Evolutionary conservation across 768 basidiomycete species (phyloP).

Genomic region (Tubosaeta sp.): DNA sequence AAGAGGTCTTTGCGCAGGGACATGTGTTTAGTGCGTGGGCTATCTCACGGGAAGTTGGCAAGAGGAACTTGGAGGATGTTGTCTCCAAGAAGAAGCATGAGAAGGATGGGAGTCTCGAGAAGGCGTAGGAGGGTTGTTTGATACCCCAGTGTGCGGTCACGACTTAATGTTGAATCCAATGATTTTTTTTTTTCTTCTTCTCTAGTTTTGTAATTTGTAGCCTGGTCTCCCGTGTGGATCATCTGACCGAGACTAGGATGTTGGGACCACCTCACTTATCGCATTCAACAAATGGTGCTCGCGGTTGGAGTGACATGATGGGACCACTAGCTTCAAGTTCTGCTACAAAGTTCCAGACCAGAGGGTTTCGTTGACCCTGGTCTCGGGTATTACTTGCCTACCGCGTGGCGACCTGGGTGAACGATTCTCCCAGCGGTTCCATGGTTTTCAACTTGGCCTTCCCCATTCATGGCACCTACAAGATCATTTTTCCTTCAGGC

Average conservation of each 20-base stretch:
- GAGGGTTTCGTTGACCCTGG: background rate
- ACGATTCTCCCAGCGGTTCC: background rate
- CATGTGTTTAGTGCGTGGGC: slow-evolving; percentile 71
- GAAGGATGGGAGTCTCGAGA: slow-evolving; percentile 5
- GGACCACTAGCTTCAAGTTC: too few relatives aligned
- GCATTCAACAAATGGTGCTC: too few relatives aligned
- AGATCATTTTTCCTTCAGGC: background rate
- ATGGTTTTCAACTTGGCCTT: background rate
- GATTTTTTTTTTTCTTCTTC: background rate
- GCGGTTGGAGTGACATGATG: too few relatives aligned
- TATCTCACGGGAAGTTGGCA: slow-evolving; percentile 56
- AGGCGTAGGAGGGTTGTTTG: background rate
- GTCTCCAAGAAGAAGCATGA: slow-evolving; percentile 19
- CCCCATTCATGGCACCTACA: background rate
- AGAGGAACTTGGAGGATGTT: slow-evolving; percentile 55
- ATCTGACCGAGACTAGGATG: too few relatives aligned
- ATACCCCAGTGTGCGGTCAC: background rate
- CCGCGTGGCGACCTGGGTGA: background rate
- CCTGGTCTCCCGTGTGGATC: too few relatives aligned
- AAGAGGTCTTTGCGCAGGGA: slow-evolving; percentile 69
- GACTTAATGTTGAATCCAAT: background rate
- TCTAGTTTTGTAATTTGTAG: background rate
- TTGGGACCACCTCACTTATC: too few relatives aligned
- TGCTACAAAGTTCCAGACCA: background rate
- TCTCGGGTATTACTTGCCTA: too few relatives aligned